These are phyloP conservation scores for Tripterygium wilfordii DNA, from an alignment of 177 flowering plant genomes.

Conservation along the genomic window DNA sequence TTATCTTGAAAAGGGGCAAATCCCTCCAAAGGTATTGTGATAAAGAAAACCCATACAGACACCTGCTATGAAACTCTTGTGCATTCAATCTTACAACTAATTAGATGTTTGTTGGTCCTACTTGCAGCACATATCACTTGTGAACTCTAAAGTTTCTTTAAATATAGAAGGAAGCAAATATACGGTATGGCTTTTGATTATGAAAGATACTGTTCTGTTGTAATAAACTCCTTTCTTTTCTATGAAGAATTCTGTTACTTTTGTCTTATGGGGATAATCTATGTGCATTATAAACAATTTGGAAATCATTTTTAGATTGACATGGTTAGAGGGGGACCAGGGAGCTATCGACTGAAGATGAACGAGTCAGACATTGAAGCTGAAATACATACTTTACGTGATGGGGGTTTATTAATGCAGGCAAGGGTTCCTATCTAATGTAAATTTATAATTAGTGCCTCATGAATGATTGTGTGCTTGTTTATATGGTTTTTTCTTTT, in stretches of 20 bases:
- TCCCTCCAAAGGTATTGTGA: constrained; percentile 89
- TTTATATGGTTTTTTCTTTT: too few species aligned
- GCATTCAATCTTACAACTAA: neutral
- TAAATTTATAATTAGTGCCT: too few species aligned
- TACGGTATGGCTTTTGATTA: constrained; percentile 44
- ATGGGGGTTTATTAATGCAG: constrained; percentile 99
- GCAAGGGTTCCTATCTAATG: constrained; percentile 37
- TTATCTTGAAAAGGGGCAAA: constrained; percentile 99
- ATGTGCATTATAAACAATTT: neutral
- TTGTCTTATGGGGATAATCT: neutral
- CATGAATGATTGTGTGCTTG: too few species aligned
- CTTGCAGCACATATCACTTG: constrained; percentile 94
- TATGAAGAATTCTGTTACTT: constrained; percentile 3
- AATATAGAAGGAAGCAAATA: constrained; percentile 99
- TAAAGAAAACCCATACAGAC: neutral
- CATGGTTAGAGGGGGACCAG: constrained; percentile 90
- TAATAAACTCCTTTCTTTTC: neutral
- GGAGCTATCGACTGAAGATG: constrained; percentile 84
- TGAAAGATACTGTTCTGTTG: neutral
- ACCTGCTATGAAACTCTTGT: neutral
- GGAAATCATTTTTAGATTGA: constrained; percentile 46
- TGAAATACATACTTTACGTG: constrained; percentile 95
- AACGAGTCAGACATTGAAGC: constrained; percentile 91
- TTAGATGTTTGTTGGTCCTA: neutral
- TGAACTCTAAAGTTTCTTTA: constrained; percentile 82